Evolutionary conservation across 75 land plant species (phyloP), one percentile per base, ranked within the genome.

Genomic region (Cupressus sempervirens): DNA sequence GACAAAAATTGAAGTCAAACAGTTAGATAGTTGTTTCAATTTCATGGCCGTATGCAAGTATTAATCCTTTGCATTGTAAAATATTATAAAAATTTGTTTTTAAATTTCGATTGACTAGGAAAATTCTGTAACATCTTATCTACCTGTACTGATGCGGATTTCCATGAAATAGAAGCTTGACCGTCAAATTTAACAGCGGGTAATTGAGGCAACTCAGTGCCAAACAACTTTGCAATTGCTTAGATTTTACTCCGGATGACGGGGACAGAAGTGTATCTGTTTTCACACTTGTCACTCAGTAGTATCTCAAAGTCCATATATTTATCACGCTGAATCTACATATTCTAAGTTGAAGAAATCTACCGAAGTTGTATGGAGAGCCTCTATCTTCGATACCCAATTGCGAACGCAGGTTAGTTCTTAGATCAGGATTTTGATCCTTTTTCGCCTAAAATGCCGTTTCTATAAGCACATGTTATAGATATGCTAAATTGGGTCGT

Each of bases 371-470:
- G 3, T 32, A 11, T 29, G 11, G 30, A 72, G 14, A 72, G 32
- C 11, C 74, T 1, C 14, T 72, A 14, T 72, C 74, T 10, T 72
- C 73, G 12, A 8, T 68, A 30, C 73, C 73, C 12, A 68, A 30
- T n/a, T n/a, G 74, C 74, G 35, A 72, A 72, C 30, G 74, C 74
- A 72, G 74, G 74, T 72, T 32, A 72, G 74, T 72, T 13, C 35
- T 72, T 72, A 26, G 29, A 62, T 23, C 67, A 62, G 3, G 3
- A 32, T 72, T 43, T 43, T 72, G 12, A 72, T 72, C 8, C 32
- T 32, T 10, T 30, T 62, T 62, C n/a, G 12, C 74, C 3, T 72
- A 2, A 1, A n/a, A n/a, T 68, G 9, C 3, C 29, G n/a, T 26
- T 29, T 29, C 29, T n/a, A 8, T 4, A 56, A 68, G 73, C 32